These are phyloP conservation scores for Artemisia tridentata DNA, from an alignment of 129 eudicot genomes.

Conservation along the genomic window DNA sequence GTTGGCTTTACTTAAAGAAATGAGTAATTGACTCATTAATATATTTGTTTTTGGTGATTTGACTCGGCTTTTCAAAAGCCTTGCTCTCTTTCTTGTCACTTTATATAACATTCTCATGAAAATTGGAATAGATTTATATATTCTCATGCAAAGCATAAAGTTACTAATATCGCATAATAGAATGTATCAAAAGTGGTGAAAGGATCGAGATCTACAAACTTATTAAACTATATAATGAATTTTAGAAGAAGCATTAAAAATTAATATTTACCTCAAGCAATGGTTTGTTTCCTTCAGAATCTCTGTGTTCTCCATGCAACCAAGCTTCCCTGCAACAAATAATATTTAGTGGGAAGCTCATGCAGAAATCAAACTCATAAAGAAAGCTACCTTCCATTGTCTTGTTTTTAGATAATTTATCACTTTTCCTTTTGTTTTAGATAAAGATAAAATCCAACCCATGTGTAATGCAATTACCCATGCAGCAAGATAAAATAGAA, in stretches of 20 bases:
- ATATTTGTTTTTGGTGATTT: slow-evolving; percentile 22
- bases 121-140: slow-evolving; percentile 29
- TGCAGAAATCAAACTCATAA: slow-evolving; percentile 37
- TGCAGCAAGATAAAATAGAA: slow-evolving; percentile 23
- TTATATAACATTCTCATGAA: slow-evolving; percentile 42
- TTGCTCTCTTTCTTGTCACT: slow-evolving; percentile 40
- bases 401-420: slow-evolving; percentile 34
- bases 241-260: slow-evolving; percentile 4
- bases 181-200: slow-evolving; percentile 38
- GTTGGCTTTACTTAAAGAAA: slow-evolving; percentile 32
- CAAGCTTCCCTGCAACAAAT: slow-evolving; percentile 82
- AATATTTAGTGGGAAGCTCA: slow-evolving; percentile 51
- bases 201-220: slow-evolving; percentile 30
- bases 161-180: slow-evolving; percentile 29
- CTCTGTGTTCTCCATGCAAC: slow-evolving; percentile 76
- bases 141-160: slow-evolving; percentile 46
- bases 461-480: slow-evolving; percentile 51
- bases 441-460: slow-evolving; percentile 51
- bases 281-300: slow-evolving; percentile 53
- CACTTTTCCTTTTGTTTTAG: slow-evolving; percentile 25
- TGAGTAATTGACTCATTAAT: slow-evolving; percentile 43
- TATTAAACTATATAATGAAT: slow-evolving; percentile 14
- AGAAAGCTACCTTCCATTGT: slow-evolving; percentile 46
- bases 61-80: slow-evolving; percentile 58
- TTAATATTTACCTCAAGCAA: slow-evolving; percentile 67